Evolutionary conservation across 176 grass and related monocot species (phyloP).

Genomic region (Phoenix dactylifera): DNA sequence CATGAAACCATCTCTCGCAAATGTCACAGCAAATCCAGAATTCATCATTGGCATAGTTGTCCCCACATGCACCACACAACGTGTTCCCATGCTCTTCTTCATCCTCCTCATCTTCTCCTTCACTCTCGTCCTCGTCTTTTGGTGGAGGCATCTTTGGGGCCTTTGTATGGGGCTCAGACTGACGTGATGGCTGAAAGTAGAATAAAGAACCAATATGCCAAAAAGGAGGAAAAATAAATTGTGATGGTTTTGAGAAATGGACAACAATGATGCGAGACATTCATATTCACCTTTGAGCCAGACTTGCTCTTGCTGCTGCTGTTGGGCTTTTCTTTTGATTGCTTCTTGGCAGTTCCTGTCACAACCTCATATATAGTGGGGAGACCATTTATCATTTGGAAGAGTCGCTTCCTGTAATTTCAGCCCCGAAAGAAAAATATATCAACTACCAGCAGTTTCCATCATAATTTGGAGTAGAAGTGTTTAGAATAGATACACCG

Average conservation of each 20-base stretch:
- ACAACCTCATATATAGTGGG: constrained; percentile 84
- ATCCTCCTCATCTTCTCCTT: constrained; percentile 29
- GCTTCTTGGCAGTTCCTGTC: constrained; percentile 54
- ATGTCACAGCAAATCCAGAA: constrained; percentile 39
- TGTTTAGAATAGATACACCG: too few relatives aligned
- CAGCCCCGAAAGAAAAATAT: constrained; percentile 10
- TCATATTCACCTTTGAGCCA: constrained; percentile 34
- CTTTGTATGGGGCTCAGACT: constrained; percentile 40
- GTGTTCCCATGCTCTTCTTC: constrained; percentile 24
- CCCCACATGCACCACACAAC: constrained; percentile 28
- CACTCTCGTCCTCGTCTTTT: constrained; percentile 64
- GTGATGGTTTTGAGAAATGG: too few relatives aligned
- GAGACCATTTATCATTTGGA: constrained; percentile 64
- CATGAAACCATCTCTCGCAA: constrained; percentile 39
- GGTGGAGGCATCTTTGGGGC: constrained; percentile 43
- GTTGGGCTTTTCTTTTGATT: constrained; percentile 36
- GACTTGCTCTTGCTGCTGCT: constrained; percentile 52
- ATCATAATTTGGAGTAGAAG: too few relatives aligned
- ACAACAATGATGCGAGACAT: too few relatives aligned
- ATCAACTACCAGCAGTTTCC: background rate
- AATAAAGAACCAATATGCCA: background rate
- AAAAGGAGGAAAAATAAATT: too few relatives aligned
- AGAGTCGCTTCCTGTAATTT: constrained; percentile 70
- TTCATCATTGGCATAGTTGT: constrained; percentile 24
- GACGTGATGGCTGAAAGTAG: constrained; percentile 21